Base-by-base conservation (phyloP, 257 asterid genomes). In the Scutellaria galericulata region DNA sequence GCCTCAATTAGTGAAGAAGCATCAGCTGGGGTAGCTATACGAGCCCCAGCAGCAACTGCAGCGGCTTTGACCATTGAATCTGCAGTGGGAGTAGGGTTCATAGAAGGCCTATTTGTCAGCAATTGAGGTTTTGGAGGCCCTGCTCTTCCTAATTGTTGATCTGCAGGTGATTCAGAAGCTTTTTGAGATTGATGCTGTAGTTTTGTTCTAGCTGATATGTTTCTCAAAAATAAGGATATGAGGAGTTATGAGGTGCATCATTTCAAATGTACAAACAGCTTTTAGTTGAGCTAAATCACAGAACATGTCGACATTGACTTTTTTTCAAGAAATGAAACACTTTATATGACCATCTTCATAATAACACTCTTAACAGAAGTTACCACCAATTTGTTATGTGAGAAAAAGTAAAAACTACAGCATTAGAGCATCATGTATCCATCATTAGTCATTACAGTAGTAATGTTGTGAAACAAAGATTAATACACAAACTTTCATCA, bases 31-130 rank as follows among this genome's bases (percentile, higher is more conserved):
- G 90, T 82, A 72, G 88, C 95, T 67, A 90, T 82, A 63, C 89
- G 93, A 24, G 96, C 88, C 73, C 97, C 97, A 47, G 95, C 98
- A 73, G 89, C 95, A 73, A 90, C 87, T 61, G 95, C 97, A 59
- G 95, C 87, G 53, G 91, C 92, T 88, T 88, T 90, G 78, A 86
- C 86, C 91, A 85, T 71, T 61, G 95, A 83, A 73, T 86, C 93
- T 5, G 82, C 81, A 53, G 69, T 78, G n/a, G 79, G 50, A 65
- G 76, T 61, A 11, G 86, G 77, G 42, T 77, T 82, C 62, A 78
- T 55, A 5, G 83, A 54, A 37, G 87, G 81, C 52, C 76, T 79
- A 73, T 78, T 75, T 6, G 81, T 57, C 62, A 76, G 73, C 70
- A 47, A 7, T 72, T 80, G 83, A 63, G 81, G 58, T 56, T 74